phyloP scores from a whole-genome alignment of 2,329 filamentous ascomycete species.

The Neoscytalidium dimidiatum region DNA sequence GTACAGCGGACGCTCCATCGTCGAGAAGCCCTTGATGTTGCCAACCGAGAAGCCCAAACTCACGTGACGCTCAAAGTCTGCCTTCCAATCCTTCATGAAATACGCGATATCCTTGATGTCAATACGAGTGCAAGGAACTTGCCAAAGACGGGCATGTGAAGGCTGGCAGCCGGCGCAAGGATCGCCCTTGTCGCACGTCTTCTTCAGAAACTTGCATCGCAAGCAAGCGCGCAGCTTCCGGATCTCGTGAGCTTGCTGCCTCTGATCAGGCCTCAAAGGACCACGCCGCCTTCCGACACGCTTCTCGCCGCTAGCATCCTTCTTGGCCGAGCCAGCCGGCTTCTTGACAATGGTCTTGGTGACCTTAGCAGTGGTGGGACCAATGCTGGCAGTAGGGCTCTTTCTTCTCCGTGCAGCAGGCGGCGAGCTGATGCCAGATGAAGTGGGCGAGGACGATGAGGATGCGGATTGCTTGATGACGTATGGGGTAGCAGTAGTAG shows the following conservation, averaged over 20 bases:
- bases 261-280: conserved; percentile 86
- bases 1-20: conserved; percentile 70
- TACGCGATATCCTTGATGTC: conserved; percentile 98
- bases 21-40: conserved; percentile 85
- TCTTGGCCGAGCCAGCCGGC: conserved; percentile 68
- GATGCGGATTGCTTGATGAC: conserved; percentile 65
- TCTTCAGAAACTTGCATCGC: conserved; percentile 98
- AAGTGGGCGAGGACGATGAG: conserved; percentile 61
- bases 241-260: conserved; percentile 96
- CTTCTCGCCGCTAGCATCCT: conserved; percentile 77
- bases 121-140: conserved; percentile 95
- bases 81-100: conserved; percentile 99
- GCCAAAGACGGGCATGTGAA: conserved; percentile 92
- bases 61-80: conserved; percentile 90
- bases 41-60: conserved; percentile 85
- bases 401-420: conserved; percentile 67
- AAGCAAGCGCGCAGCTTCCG: conserved; percentile 91
- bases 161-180: conserved; percentile 94
- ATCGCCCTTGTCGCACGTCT: conserved; percentile 97
- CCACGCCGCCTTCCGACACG: conserved; percentile 89
- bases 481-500: conserved; percentile 68
- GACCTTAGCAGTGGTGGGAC: conserved; percentile 60
- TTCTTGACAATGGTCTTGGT: conserved; percentile 82
- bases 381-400: conserved; percentile 72
- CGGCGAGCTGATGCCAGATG: conserved; percentile 55